Percentiles rank a stretch among this genome's conserved stretches.
Evolutionary conservation across 1,139 yeast genomes (phyloP).

Genomic region (Debaryomycetaceae sp.): DNA sequence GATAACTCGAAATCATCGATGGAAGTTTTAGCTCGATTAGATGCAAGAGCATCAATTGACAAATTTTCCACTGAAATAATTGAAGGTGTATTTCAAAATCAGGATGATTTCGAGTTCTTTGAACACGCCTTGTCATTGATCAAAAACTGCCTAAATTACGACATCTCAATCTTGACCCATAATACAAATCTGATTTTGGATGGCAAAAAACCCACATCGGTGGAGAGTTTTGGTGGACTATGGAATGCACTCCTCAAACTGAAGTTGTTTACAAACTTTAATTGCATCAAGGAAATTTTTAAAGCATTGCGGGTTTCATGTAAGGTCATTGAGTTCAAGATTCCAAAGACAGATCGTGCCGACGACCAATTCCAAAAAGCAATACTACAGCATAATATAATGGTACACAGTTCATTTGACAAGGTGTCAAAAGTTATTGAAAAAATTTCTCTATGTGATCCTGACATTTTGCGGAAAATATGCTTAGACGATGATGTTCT

Average conservation of each 20-base stretch:
- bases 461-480: constrained; percentile 36
- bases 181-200: constrained; percentile 44
- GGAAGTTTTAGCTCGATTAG: constrained; percentile 26
- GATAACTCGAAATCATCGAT: constrained; percentile 17
- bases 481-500: constrained; percentile 25
- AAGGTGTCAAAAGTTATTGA: constrained; percentile 27
- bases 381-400: constrained; percentile 30
- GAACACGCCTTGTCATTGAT: constrained; percentile 41
- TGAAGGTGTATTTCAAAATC: constrained; percentile 11
- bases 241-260: constrained; percentile 43
- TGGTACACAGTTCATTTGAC: constrained; percentile 21
- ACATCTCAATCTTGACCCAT: constrained; percentile 54
- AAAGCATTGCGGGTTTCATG: constrained; percentile 42
- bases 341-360: constrained; percentile 20
- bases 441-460: constrained; percentile 39
- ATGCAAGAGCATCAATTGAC: constrained; percentile 35
- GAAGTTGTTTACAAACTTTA: constrained; percentile 34
- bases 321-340: constrained; percentile 34
- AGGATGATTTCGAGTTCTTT: not conserved
- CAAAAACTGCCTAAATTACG: constrained; percentile 49
- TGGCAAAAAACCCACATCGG: constrained; percentile 36
- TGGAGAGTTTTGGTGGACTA: constrained; percentile 44
- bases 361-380: constrained; percentile 23
- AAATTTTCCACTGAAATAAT: constrained; percentile 22
- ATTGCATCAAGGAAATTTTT: constrained; percentile 38